Percentiles rank a stretch among this genome's conserved stretches.
These are phyloP conservation scores for Gliomastix tumulicola DNA, from an alignment of 2,329 filamentous ascomycete species.

Conservation along the genomic window DNA sequence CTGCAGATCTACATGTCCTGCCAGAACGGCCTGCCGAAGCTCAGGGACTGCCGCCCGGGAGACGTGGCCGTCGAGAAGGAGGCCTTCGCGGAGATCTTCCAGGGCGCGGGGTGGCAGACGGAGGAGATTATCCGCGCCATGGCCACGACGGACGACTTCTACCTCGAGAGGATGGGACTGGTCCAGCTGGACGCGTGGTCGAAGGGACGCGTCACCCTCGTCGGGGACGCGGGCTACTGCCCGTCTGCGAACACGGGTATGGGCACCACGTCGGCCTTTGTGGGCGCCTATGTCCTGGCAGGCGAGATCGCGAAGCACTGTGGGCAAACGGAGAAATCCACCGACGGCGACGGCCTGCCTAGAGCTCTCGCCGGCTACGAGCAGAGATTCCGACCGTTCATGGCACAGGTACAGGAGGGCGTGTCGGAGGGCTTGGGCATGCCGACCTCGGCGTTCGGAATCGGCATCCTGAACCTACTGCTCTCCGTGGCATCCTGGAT, in stretches of 20 bases:
- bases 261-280: conserved; percentile 33
- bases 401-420: background rate
- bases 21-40: conserved; percentile 11
- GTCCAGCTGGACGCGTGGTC: conserved; percentile 26
- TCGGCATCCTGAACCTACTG: background rate
- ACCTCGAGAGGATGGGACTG: conserved; percentile 29
- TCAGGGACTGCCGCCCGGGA: conserved; percentile 18
- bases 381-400: background rate
- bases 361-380: background rate
- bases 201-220: conserved; percentile 29
- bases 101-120: conserved; percentile 32
- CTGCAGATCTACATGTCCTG: conserved; percentile 30
- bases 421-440: too few species aligned
- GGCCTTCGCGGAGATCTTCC: conserved; percentile 19
- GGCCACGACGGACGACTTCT: conserved; percentile 28
- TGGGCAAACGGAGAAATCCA: too few species aligned
- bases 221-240: conserved; percentile 41
- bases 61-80: conserved; percentile 27
- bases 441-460: too few species aligned
- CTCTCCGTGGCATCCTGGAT: background rate
- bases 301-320: conserved; percentile 29
- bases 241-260: conserved; percentile 36
- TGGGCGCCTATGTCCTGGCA: conserved; percentile 43
- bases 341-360: background rate
- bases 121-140: conserved; percentile 18